Conservation (phyloP, 2,329 filamentous ascomycete species). For the Bipolaris victoriae region DNA sequence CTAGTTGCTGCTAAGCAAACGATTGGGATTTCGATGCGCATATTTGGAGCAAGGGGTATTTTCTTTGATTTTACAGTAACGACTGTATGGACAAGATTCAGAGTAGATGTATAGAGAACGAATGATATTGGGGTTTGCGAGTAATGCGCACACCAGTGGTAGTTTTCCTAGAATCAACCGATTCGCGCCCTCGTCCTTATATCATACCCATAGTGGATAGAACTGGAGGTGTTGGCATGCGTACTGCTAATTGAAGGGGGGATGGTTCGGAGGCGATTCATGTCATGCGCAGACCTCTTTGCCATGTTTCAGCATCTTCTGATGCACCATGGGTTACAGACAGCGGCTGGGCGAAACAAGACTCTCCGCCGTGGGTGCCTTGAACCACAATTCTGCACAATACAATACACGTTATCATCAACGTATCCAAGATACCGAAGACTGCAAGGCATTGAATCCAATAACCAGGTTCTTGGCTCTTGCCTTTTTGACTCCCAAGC, state of each 20-base stretch:
- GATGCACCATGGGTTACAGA: neutral
- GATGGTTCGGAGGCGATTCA: neutral
- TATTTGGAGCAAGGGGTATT: slow-evolving; percentile 8
- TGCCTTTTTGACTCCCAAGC: no score
- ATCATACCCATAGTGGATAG: neutral
- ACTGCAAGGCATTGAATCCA: no score
- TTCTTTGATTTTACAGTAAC: slow-evolving; percentile 1
- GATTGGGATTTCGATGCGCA: slow-evolving; percentile 24
- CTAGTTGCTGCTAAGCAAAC: slow-evolving; percentile 19
- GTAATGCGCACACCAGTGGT: no score
- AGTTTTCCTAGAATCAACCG: no score
- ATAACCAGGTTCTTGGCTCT: no score
- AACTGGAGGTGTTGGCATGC: no score
- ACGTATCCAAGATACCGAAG: no score
- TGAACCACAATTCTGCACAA: no score
- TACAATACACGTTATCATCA: no score
- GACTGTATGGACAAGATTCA: slow-evolving; percentile 10
- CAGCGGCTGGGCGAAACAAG: neutral
- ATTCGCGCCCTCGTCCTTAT: neutral
- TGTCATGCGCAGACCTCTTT: neutral
- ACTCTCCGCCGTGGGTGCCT: no score
- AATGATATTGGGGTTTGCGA: neutral
- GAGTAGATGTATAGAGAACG: neutral
- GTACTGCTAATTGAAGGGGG: neutral
- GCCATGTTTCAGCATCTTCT: neutral